Conservation (phyloP, 345 rosid species). For the Bruguiera sexangula region DNA sequence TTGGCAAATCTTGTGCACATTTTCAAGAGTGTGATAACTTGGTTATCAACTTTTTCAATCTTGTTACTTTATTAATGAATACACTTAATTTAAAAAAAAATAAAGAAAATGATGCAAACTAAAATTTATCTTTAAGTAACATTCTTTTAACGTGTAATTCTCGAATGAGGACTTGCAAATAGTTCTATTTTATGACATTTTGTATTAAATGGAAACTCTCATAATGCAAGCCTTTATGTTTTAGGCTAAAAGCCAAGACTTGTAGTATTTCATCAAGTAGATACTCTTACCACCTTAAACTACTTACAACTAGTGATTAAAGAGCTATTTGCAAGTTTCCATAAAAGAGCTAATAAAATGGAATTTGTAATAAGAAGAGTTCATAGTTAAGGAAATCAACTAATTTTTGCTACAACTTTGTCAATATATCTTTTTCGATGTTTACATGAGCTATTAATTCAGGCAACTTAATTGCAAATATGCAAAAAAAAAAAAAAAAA, state of each 20-base stretch:
- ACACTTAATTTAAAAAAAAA: no score
- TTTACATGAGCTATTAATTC: constrained; percentile 53
- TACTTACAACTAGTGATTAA: neutral
- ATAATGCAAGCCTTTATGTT: neutral
- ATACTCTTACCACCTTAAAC: neutral
- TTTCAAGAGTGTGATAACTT: no score
- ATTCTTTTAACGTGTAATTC: no score
- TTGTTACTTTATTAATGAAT: no score
- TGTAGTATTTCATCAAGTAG: neutral
- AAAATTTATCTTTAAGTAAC: no score
- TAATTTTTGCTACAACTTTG: constrained; percentile 49
- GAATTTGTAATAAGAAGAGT: constrained; percentile 14
- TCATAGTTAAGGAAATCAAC: constrained; percentile 71
- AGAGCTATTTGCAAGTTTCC: neutral
- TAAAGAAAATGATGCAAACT: no score
- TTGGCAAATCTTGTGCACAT: no score
- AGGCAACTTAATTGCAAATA: constrained; percentile 68
- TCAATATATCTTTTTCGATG: constrained; percentile 63
- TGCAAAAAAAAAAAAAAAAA: constrained; percentile 4
- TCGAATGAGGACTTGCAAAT: no score
- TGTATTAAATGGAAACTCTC: neutral
- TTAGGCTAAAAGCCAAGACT: neutral
- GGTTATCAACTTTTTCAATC: no score
- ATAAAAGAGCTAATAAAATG: neutral
- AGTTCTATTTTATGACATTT: neutral